Base-by-base conservation (phyloP, 257 asterid genomes). In the Forsythia suspensa region DNA sequence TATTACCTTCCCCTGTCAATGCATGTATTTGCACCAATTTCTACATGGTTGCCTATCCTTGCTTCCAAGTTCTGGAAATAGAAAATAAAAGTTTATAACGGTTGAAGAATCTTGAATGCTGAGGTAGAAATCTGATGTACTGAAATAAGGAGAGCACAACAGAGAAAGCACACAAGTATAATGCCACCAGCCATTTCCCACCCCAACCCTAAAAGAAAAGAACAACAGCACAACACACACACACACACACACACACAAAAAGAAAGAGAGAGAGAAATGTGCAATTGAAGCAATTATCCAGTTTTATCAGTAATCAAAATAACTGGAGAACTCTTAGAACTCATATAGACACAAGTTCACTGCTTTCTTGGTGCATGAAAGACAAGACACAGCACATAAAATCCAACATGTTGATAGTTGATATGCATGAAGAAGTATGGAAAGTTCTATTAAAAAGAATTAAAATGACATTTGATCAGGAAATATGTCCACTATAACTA, bases 1-100 rank as follows among this genome's bases (percentile, higher is more conserved):
- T 40, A 75, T 87, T 77, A 95, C 99, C 99, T 93, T 86, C 98
- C 98, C 85, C 94, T 88, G 80, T 95, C 99, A 38, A 95, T 91
- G 88, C 98, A 93, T 2, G 97, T 85, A 77, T 93, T 93, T 78
- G 99, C 94, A 82, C 99, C 99, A 18, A 95, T 90, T 81, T 93
- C 98, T 71, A 95, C 98, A 63, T 88, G 89, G 85, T 89, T 85
- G 73, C 98, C 99, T 73, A 93, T 88, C 76, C 80, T 87, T 84
- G 86, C 97, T 81, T 86, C 85, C 87, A 93, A 79, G 82, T 41
- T 81, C 98, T 93, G 89, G 73, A 83, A 52, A 76, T 8, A 48
- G 46, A 24, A 37, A 42, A 73, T 46, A 65, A 59, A 73, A 71
- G 42, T 48, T 59, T 16, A 16, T 37, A 66, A 59, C n/a, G 34